These are phyloP conservation scores for Gnetum montanum DNA, from an alignment of 75 land plant genomes.

Conservation along the genomic window DNA sequence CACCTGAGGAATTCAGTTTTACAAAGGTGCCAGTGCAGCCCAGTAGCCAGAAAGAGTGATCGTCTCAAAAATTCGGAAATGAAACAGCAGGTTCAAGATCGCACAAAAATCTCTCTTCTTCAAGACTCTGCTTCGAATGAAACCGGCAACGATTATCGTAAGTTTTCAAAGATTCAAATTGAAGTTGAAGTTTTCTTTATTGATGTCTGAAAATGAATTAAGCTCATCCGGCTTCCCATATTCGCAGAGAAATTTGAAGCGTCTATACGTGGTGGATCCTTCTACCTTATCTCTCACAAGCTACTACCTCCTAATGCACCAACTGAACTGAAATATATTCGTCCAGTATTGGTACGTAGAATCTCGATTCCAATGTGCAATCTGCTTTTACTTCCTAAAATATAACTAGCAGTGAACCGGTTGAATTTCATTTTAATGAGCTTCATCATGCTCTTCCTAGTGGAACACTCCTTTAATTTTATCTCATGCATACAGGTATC, in stretches of 20 bases:
- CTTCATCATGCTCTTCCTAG: too few species aligned
- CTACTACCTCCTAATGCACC: constrained; percentile 36
- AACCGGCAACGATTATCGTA: not conserved
- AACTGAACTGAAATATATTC: constrained; percentile 28
- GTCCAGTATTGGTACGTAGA: constrained; percentile 35
- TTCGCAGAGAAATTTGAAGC: not conserved
- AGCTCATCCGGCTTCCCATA: not conserved
- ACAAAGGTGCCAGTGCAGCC: not conserved
- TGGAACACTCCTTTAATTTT: too few species aligned
- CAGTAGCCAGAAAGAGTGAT: not conserved
- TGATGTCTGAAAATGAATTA: not conserved
- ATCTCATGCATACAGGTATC: constrained; percentile 20
- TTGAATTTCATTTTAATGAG: too few species aligned
- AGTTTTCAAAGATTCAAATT: not conserved
- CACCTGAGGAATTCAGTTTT: not conserved
- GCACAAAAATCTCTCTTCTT: too few species aligned
- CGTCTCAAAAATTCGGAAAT: not conserved
- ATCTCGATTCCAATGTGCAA: not conserved
- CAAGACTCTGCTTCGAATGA: not conserved
- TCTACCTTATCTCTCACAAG: constrained; percentile 43
- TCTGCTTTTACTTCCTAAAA: not conserved
- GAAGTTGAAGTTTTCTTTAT: not conserved
- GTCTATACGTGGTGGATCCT: constrained; percentile 14
- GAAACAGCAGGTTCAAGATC: constrained; percentile 2
- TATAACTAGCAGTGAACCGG: too few species aligned